A percentile compares a stretch with the other conserved stretches of the same genome.
phyloP scores from a whole-genome alignment of 768 basidiomycete species.

The Cystofilobasidium ferigula region DNA sequence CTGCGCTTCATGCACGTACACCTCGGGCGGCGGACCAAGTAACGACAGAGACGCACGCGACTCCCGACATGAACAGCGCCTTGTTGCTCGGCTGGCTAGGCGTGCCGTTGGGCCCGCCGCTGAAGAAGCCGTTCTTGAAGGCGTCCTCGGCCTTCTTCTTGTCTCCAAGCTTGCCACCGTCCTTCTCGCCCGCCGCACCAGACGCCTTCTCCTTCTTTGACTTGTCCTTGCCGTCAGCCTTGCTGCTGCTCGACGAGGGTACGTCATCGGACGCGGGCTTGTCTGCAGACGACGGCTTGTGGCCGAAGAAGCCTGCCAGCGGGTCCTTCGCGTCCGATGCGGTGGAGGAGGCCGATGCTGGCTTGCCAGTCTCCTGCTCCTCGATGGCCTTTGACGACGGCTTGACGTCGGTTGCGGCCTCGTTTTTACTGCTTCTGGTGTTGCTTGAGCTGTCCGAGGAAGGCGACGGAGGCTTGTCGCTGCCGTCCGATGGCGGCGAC shows the following conservation, averaged over 20 bases:
- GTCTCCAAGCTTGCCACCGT: background rate
- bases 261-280: no score
- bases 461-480: no score
- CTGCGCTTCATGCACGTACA: background rate
- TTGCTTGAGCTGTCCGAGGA: no score
- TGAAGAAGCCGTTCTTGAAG: constrained; percentile 1
- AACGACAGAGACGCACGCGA: constrained; percentile 9
- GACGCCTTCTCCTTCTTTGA: no score
- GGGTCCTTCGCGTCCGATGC: background rate
- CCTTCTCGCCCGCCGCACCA: background rate
- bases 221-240: background rate
- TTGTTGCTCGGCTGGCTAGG: background rate
- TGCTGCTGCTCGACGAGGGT: no score
- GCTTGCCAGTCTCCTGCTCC: no score
- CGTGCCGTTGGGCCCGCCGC: background rate
- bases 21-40: background rate
- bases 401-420: no score
- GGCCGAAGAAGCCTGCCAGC: constrained; percentile 14
- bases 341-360: background rate
- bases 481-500: no score
- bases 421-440: no score
- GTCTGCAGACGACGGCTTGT: no score
- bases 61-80: background rate
- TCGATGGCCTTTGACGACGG: background rate
- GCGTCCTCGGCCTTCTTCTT: background rate